Base-by-base conservation (phyloP, 2,329 filamentous ascomycete species). In the Alternaria arbusti region DNA sequence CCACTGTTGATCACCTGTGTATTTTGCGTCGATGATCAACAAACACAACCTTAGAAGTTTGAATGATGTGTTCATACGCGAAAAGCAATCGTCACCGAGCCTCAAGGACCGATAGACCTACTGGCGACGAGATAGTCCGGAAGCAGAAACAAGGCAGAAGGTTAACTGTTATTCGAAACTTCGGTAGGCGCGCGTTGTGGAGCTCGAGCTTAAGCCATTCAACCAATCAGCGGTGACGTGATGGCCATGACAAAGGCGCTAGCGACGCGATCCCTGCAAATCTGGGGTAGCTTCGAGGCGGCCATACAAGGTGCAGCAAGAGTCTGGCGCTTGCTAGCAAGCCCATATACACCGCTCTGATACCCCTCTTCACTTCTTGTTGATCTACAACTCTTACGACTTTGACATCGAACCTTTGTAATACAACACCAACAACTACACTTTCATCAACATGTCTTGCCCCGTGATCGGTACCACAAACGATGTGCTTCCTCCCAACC, bases 391-490 rank as follows among this genome's bases (percentile, higher is more conserved):
- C 23, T 5, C 23, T 17, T 25, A 23, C 45, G 23, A 44, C 30
- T 6, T 25, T 17, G 20, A 23, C 45, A 44, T 5, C 13, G 17
- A 46, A 25, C 6, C 43, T 32, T 20, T 54, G 13, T 36, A 54
- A 52, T 15, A 51, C 22, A 47, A 43, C 25, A 57, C 47, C 30
- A 54, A 6, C 23, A 51, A 40, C 44, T 26, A 36, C 52, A 58
- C 15, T 44, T 15, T 44, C 11, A 43, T 54, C 51, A 62, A 54
- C 44, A 74, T 74, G 74, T 58, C 73, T 26, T 79, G 77, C 68
- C 78, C 78, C 63, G 75, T 82, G 17, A 78, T 82, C 56, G 81
- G 81, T 66, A 82, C 80, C 2, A 82, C 80, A 13, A 82, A 80
- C 69, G 76, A 78, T 59, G 79, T 82, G 28, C 81, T 83, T 26